Percentiles rank a stretch among this genome's conserved stretches.
phyloP scores from a whole-genome alignment of 1,139 yeast genomes.

The Blastobotrys serpentis region DNA sequence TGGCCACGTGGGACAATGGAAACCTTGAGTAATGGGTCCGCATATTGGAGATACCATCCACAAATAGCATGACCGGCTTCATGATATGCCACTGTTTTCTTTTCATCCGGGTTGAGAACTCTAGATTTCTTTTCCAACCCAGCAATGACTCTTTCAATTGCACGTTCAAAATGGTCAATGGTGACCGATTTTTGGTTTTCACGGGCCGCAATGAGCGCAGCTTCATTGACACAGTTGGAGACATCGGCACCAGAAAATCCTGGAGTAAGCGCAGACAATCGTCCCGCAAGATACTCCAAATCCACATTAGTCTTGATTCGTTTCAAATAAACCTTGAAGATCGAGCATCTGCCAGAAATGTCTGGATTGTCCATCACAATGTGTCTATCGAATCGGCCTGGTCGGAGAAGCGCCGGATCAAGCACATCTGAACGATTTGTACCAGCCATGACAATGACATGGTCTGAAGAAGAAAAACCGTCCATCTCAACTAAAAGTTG shows the following conservation, averaged over 20 bases:
- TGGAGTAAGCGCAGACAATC: conserved; percentile 92
- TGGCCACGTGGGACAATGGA: conserved; percentile 96
- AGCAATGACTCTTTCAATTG: conserved; percentile 95
- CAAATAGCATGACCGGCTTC: conserved; percentile 99
- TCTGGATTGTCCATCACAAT: conserved; percentile 90
- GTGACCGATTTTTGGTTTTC: conserved; percentile 64
- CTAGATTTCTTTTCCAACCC: conserved; percentile 90
- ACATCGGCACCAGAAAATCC: conserved; percentile 98
- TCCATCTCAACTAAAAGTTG: conserved; percentile 97
- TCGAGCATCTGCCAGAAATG: conserved; percentile 86
- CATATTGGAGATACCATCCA: conserved; percentile 89
- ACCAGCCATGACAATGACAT: conserved; percentile 95
- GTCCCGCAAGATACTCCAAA: conserved; percentile 65
- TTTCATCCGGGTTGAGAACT: conserved; percentile 81
- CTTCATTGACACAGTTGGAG: conserved; percentile 95
- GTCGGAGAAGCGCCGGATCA: conserved; percentile 90
- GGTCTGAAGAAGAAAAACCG: conserved; percentile 86
- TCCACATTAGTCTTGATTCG: conserved; percentile 59
- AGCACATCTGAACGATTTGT: conserved; percentile 92
- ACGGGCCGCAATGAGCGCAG: conserved; percentile 95
- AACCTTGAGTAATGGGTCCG: conserved; percentile 91
- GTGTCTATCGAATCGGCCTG: conserved; percentile 96
- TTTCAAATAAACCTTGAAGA: conserved; percentile 77
- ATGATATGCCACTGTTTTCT: conserved; percentile 89
- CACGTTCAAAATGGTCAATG: conserved; percentile 83